Conservation (phyloP, 2,329 filamentous ascomycete species). For the Sphaerulina vaccinii region DNA sequence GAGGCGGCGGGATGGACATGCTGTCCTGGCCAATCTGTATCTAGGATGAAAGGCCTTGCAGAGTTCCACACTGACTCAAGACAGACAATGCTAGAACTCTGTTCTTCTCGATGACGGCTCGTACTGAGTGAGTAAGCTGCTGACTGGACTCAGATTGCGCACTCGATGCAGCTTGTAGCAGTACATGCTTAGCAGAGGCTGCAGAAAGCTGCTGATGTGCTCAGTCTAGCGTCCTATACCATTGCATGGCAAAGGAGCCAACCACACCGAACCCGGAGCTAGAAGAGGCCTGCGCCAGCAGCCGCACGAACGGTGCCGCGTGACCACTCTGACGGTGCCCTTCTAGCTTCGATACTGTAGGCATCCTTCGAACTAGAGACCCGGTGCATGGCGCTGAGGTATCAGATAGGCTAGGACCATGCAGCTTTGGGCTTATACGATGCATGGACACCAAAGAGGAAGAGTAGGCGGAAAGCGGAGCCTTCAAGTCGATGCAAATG, state of each 20-base stretch:
- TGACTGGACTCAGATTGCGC: neutral
- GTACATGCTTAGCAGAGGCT: conserved; percentile 1
- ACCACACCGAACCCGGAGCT: conserved; percentile 13
- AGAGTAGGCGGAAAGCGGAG: conserved; percentile 10
- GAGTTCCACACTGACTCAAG: neutral
- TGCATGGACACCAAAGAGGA: conserved; percentile 14
- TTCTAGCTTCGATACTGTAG: conserved; percentile 20
- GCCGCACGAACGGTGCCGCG: conserved; percentile 20
- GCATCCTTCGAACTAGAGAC: conserved; percentile 19
- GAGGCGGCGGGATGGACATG: conserved; percentile 27
- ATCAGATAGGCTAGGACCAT: conserved; percentile 19
- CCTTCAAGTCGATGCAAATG: neutral
- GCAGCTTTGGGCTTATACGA: conserved; percentile 13
- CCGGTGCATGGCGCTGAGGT: conserved; percentile 21
- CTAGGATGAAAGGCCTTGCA: neutral
- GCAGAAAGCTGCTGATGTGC: conserved; percentile 2
- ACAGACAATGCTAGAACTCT: neutral
- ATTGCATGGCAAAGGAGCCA: conserved; percentile 15
- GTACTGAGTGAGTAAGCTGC: neutral
- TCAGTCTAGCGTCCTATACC: conserved; percentile 18
- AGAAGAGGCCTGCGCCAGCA: conserved; percentile 19
- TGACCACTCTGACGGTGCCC: conserved; percentile 21
- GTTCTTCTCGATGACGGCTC: neutral
- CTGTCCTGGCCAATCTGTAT: neutral
- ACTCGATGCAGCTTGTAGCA: neutral